Base-by-base conservation (phyloP, 2,329 filamentous ascomycete species). In the Botrytis hyacinthi region DNA sequence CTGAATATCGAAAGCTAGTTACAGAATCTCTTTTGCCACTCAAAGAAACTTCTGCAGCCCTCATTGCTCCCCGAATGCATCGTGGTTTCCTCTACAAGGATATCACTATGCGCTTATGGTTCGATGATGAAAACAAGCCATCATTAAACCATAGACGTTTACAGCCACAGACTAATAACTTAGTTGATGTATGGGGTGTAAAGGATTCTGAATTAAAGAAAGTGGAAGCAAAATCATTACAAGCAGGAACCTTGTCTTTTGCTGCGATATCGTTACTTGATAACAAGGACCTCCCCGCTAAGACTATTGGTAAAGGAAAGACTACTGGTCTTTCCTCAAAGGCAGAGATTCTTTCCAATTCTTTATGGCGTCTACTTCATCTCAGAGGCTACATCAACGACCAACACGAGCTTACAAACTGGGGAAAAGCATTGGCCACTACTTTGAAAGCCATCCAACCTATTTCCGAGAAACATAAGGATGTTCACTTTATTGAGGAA, bases 351-450 rank as follows among this genome's bases (percentile, higher is more conserved):
- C 83, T 86, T 12, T 89, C 89, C 29, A 93, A 97, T 78, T 89
- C 91, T 10, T 87, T 95, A 74, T 98, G 94, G 92, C 90, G 94
- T 72, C 96, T 98, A 82, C 86, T 99, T 35, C 93, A 97, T 80
- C 86, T 98, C 67, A 90, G 95, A 74, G 94, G 92, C 37, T 99
- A 98, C 79, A 87, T 97, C 65, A 89, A 96, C 77, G 87, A 90
- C 69, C 86, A 88, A 66, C 95, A 98, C 82, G 89, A 91, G 74
- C 86, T 98, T 75, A 97, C 95, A 14, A 83, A 85, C 14, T 97
- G 94, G 94, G 96, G 95, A 26, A 90, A 91, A 78, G 93, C 93
- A 32, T 85, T 98, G 57, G 90, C 90, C 44, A 88, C 89, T 44
- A 91, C 92, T 5, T 84, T 97, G 40, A 85, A 90, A 73, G 84